Evolutionary conservation across 768 basidiomycete species (phyloP), one percentile per base, ranked within the genome.

Genomic region (Atractiella rhizophila): DNA sequence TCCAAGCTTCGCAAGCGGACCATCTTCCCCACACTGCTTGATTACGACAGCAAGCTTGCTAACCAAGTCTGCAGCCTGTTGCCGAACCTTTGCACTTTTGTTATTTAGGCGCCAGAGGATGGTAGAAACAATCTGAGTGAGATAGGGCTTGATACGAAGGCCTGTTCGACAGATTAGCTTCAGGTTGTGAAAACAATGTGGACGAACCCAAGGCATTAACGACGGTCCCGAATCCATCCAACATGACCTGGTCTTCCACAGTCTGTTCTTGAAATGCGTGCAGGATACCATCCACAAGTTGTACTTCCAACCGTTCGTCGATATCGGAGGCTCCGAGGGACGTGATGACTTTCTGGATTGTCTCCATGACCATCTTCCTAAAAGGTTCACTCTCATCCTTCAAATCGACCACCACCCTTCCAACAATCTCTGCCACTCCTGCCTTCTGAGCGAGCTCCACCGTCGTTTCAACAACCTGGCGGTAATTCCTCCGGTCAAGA

Each of bases 241-340:
- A 63, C 88, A 98, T 96, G 56, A 96, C 86, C 56, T 85, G 85
- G 54, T 98, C 91, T 59, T 98, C 91, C 7, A 83, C 80, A 2
- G 88, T 94, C 59, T 98, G 91, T 63, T 96, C 88, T 60, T 96
- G 88, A 80, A 98, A 98, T 13, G 91, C 76, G 57, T 88, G 94
- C 60, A 96, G 94, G 62, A 98, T 96, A 28, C 91, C 88, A 53
- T 98, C 91, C 21, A 96, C 80, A 11, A 98, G 70, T 42, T 80
- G 70, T 24, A 86, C 72, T 60, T 98, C 88, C 31, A 98, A 66
- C 40, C 86, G 68, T 60, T 96, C 88, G 54, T 96, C 91, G 37
- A 96, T 78, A 55, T 96, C 88, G 0, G 88, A 80, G n/a, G 88
- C 86, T 37, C 91, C 86, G 2, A 88, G 70, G 5, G 75, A 78